phyloP scores from a whole-genome alignment of 352 stramenopile genomes.

The Phytophthora megakarya region DNA sequence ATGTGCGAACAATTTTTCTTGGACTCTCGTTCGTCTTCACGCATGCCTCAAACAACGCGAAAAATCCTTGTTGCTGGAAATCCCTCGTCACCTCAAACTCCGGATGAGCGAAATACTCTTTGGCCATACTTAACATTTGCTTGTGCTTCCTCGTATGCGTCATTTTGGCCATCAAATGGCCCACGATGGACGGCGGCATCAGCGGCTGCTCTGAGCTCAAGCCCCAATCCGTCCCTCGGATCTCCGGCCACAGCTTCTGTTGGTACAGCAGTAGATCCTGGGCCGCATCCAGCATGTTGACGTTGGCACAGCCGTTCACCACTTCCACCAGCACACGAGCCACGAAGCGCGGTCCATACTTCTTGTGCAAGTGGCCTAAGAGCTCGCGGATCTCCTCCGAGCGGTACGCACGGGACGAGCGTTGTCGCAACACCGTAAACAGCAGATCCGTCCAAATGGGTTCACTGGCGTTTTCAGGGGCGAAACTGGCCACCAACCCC shows the following conservation, averaged over 20 bases:
- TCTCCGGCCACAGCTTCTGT: constrained; percentile 31
- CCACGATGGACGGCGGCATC: constrained; percentile 54
- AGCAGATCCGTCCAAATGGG: constrained; percentile 75
- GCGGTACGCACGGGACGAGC: constrained; percentile 31
- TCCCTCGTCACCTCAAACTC: constrained; percentile 36
- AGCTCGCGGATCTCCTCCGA: constrained; percentile 42
- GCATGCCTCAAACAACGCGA: constrained; percentile 53
- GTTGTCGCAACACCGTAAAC: constrained; percentile 71
- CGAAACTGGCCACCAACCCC: constrained; percentile 50
- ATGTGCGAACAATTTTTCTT: constrained; percentile 39
- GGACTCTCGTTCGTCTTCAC: constrained; percentile 18
- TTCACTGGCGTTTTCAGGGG: constrained; percentile 52
- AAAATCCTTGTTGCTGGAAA: constrained; percentile 70
- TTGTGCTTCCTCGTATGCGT: constrained; percentile 32
- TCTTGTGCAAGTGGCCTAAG: constrained; percentile 37
- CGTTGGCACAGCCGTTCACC: constrained; percentile 71
- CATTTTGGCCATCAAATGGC: constrained; percentile 61
- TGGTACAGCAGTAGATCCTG: constrained; percentile 61
- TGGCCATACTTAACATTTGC: constrained; percentile 42
- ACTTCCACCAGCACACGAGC: constrained; percentile 48
- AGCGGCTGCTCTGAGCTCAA: constrained; percentile 21
- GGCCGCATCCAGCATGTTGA: constrained; percentile 58
- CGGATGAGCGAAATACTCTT: constrained; percentile 42
- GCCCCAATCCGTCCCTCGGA: not conserved
- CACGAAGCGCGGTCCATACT: constrained; percentile 54